These are phyloP conservation scores for Paspalum vaginatum DNA, from an alignment of 176 grass and related monocot species.

Conservation along the genomic window DNA sequence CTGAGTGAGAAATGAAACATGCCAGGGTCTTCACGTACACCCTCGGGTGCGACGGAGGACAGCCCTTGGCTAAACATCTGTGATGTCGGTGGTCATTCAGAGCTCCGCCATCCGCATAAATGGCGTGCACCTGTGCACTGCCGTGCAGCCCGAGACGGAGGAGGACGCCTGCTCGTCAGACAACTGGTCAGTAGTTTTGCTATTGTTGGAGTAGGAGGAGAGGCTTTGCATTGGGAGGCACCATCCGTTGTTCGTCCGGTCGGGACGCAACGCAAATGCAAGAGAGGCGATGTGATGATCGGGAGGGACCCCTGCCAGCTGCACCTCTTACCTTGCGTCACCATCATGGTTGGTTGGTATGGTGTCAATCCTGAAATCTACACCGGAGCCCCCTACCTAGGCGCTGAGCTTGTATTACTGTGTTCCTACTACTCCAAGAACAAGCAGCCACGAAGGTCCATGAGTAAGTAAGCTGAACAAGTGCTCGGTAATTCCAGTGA, in stretches of 20 bases:
- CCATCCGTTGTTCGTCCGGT: neutral
- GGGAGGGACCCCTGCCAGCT: neutral
- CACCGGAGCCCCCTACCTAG: neutral
- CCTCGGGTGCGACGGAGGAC: too few relatives aligned
- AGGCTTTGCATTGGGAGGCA: neutral
- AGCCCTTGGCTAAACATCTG: too few relatives aligned
- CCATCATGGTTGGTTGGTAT: constrained; percentile 14
- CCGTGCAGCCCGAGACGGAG: too few relatives aligned
- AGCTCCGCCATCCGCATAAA: too few relatives aligned
- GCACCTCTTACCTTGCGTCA: neutral
- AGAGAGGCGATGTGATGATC: neutral
- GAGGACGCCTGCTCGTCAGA: too few relatives aligned
- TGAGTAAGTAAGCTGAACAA: too few relatives aligned
- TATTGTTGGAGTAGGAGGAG: neutral
- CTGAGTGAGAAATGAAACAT: too few relatives aligned
- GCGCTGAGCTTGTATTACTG: neutral
- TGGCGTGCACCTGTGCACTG: too few relatives aligned
- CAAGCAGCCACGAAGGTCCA: neutral
- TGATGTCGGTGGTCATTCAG: too few relatives aligned
- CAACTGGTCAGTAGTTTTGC: neutral
- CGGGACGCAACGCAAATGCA: neutral
- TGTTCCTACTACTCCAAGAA: neutral
- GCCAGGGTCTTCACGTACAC: too few relatives aligned
- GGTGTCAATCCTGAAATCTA: constrained; percentile 16
- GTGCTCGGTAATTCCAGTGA: too few relatives aligned